A percentile compares a stretch with the other conserved stretches of the same genome.
Conservation (phyloP, 2,329 filamentous ascomycete species). For the Phyllosticta ampelicida region DNA sequence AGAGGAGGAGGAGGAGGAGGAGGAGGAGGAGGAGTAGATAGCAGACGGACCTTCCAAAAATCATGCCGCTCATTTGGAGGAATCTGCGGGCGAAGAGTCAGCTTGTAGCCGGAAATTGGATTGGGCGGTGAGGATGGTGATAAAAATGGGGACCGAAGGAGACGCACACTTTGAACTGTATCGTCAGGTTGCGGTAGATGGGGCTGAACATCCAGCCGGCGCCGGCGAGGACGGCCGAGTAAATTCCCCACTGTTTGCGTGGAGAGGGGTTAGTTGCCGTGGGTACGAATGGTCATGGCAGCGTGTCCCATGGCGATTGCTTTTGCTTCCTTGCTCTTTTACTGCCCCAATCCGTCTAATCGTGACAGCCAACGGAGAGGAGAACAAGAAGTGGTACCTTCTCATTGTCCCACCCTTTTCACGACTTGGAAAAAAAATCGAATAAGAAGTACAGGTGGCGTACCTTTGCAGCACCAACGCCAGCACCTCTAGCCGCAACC, state of each 20-base stretch:
- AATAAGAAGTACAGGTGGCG: not conserved
- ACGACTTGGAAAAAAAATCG: too few species aligned
- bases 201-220: slow-evolving; percentile 56
- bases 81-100: slow-evolving; percentile 43
- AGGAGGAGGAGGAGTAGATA: not conserved
- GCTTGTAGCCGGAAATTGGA: not conserved
- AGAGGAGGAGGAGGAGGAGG: not conserved
- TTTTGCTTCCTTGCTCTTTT: too few species aligned
- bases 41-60: slow-evolving; percentile 45
- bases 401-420: too few species aligned
- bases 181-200: slow-evolving; percentile 59
- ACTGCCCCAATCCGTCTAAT: too few species aligned
- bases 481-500: slow-evolving; percentile 58
- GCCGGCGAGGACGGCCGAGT: slow-evolving; percentile 50
- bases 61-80: slow-evolving; percentile 77
- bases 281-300: not conserved
- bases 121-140: too few species aligned
- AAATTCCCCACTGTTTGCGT: slow-evolving; percentile 51
- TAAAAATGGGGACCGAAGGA: not conserved
- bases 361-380: too few species aligned
- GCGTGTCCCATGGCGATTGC: too few species aligned
- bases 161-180: slow-evolving; percentile 67
- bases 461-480: slow-evolving; percentile 53
- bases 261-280: not conserved
- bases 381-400: too few species aligned